These are phyloP conservation scores for Meyerozyma smithsonii DNA, from an alignment of 1,139 yeast species.

Conservation along the genomic window DNA sequence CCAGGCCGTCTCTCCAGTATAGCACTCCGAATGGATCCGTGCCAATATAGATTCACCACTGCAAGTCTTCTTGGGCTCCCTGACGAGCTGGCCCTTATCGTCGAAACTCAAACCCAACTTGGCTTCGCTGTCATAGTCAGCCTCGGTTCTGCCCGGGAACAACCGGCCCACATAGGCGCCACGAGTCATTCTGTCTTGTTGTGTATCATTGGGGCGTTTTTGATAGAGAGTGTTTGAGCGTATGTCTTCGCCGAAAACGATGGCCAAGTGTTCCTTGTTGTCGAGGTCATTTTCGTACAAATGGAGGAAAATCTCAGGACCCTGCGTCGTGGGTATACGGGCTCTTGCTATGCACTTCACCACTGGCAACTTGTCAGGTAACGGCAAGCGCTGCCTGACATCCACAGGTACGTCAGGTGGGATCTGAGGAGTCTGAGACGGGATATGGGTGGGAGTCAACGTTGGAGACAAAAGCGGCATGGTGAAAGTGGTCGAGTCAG, in stretches of 20 bases:
- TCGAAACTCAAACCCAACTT: slow-evolving; percentile 44
- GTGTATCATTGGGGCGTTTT: slow-evolving; percentile 65
- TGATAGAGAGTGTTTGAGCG: slow-evolving; percentile 71
- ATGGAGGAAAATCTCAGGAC: slow-evolving; percentile 90
- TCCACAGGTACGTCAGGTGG: slow-evolving; percentile 19
- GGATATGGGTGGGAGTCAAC: slow-evolving; percentile 23
- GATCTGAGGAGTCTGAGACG: slow-evolving; percentile 12
- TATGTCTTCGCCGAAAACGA: slow-evolving; percentile 91
- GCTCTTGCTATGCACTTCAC: slow-evolving; percentile 94
- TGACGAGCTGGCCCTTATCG: slow-evolving; percentile 45
- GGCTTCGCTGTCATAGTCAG: slow-evolving; percentile 54
- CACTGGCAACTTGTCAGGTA: slow-evolving; percentile 43
- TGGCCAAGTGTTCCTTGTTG: slow-evolving; percentile 91
- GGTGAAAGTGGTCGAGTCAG: not conserved
- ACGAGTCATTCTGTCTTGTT: slow-evolving; percentile 90
- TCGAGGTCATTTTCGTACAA: slow-evolving; percentile 82
- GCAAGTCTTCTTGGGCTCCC: slow-evolving; percentile 31
- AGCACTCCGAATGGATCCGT: slow-evolving; percentile 94
- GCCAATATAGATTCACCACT: slow-evolving; percentile 47
- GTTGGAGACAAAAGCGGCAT: slow-evolving; percentile 36
- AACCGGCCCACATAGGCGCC: slow-evolving; percentile 93
- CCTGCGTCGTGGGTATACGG: slow-evolving; percentile 86
- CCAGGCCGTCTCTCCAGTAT: slow-evolving; percentile 99
- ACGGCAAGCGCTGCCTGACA: slow-evolving; percentile 21
- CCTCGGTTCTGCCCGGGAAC: slow-evolving; percentile 74